Evolutionary conservation across 768 basidiomycete genomes (phyloP).

Genomic region (Serendipita indica): DNA sequence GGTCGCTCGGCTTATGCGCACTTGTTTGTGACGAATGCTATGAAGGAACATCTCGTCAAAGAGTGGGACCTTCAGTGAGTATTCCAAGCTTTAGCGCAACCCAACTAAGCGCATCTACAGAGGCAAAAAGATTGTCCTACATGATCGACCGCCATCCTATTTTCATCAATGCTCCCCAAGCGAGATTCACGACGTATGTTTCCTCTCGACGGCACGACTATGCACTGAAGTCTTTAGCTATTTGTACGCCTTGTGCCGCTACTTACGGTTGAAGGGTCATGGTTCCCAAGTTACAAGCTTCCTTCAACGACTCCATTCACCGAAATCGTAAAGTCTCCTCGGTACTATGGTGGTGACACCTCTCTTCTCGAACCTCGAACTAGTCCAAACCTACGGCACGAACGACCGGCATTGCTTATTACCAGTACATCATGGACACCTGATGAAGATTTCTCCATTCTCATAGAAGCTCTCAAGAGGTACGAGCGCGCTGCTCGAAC

Average conservation of each 20-base stretch:
- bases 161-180: conserved; percentile 58
- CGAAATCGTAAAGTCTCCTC: conserved; percentile 19
- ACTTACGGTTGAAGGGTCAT: conserved; percentile 24
- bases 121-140: conserved; percentile 61
- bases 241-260: conserved; percentile 17
- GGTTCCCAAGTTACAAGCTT: conserved; percentile 32
- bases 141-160: conserved; percentile 80
- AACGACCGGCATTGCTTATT: conserved; percentile 74
- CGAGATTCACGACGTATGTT: conserved; percentile 60
- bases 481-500: conserved; percentile 50
- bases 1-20: conserved; percentile 76
- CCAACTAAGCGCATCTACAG: conserved; percentile 32
- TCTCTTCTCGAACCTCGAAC: conserved; percentile 13
- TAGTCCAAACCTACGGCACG: conserved; percentile 40
- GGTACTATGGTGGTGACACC: conserved; percentile 13
- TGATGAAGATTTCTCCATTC: conserved; percentile 85
- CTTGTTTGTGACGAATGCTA: conserved; percentile 82
- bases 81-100: background rate
- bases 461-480: conserved; percentile 52
- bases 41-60: conserved; percentile 53
- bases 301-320: conserved; percentile 57
- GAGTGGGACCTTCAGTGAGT: conserved; percentile 69
- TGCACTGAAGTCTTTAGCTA: conserved; percentile 19
- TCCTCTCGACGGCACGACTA: background rate
- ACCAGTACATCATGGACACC: conserved; percentile 96